Evolutionary conservation across 78 protist genomes (phyloP).

Genomic region (Capsaspora owczarzaki): DNA sequence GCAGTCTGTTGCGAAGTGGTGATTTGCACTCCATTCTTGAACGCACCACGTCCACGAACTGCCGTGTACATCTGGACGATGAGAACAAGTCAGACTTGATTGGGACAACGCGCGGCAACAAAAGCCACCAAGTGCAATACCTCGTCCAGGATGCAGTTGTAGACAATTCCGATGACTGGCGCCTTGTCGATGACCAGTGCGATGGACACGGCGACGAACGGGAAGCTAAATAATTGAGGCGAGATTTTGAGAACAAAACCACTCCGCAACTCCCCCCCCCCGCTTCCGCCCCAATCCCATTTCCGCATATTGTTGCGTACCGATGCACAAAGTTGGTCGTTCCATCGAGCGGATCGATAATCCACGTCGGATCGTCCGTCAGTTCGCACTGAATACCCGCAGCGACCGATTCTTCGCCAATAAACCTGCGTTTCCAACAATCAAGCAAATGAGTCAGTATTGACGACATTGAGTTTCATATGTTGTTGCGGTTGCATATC

Average conservation of each 20-base stretch:
- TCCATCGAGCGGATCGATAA: slow-evolving; percentile 84
- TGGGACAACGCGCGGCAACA: background rate
- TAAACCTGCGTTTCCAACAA: slow-evolving; percentile 3
- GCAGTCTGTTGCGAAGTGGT: background rate
- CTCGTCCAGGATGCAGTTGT: slow-evolving; percentile 48
- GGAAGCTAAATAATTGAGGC: background rate
- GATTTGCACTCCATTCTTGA: background rate
- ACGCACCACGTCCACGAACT: background rate
- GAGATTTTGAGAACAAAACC: too few species aligned
- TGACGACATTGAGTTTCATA: too few species aligned
- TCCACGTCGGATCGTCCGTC: slow-evolving; percentile 69
- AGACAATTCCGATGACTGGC: slow-evolving; percentile 41
- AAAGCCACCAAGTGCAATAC: background rate
- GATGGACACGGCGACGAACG: slow-evolving; percentile 36
- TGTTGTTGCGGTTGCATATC: too few species aligned
- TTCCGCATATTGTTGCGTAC: background rate
- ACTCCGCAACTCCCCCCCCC: background rate
- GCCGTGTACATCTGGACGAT: background rate
- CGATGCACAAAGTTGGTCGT: slow-evolving; percentile 75
- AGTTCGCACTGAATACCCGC: slow-evolving; percentile 16
- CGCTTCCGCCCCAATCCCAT: background rate
- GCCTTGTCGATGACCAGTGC: slow-evolving; percentile 31
- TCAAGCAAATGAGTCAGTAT: background rate
- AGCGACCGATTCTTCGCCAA: slow-evolving; percentile 34
- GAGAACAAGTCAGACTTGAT: background rate